phyloP scores from a whole-genome alignment of 805 yeast genomes.

The Saccharomycopsis sp. region DNA sequence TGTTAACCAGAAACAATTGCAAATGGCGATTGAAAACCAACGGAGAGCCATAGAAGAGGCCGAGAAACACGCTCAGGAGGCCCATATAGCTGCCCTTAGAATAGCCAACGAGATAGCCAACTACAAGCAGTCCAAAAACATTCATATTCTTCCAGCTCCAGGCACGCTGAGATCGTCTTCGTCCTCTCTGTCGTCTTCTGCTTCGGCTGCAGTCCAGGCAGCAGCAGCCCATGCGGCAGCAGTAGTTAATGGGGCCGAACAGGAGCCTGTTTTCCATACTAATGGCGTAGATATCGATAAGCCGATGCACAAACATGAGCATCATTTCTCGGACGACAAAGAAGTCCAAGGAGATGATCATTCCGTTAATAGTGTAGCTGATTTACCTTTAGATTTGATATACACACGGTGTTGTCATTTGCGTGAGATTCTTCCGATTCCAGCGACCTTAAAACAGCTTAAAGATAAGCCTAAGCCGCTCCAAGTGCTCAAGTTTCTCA shows the following conservation, averaged over 20 bases:
- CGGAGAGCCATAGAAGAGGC: constrained; percentile 50
- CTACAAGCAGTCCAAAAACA: constrained; percentile 30
- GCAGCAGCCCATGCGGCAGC: not conserved
- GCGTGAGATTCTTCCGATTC: constrained; percentile 86
- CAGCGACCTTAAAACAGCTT: constrained; percentile 79
- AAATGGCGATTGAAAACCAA: constrained; percentile 54
- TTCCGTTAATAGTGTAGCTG: constrained; percentile 6
- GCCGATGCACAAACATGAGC: constrained; percentile 59
- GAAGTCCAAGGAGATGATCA: constrained; percentile 21
- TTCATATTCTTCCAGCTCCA: constrained; percentile 21
- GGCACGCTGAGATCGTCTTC: constrained; percentile 19
- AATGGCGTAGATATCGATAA: constrained; percentile 53
- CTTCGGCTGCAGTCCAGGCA: not conserved
- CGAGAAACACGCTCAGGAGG: constrained; percentile 68
- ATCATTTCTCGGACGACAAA: constrained; percentile 37
- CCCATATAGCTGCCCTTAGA: constrained; percentile 63
- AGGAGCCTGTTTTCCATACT: constrained; percentile 21
- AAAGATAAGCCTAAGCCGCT: constrained; percentile 70
- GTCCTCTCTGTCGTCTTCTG: not conserved
- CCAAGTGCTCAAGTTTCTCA: constrained; percentile 67
- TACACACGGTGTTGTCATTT: constrained; percentile 91
- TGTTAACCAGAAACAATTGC: constrained; percentile 42
- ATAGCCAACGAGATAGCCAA: constrained; percentile 59
- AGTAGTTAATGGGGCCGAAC: constrained; percentile 19
- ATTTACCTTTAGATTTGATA: constrained; percentile 48